A percentile compares a stretch with the other conserved stretches of the same genome.
These are phyloP conservation scores for Saccharomycopsis fermentans DNA, from an alignment of 805 yeast species.

Conservation along the genomic window DNA sequence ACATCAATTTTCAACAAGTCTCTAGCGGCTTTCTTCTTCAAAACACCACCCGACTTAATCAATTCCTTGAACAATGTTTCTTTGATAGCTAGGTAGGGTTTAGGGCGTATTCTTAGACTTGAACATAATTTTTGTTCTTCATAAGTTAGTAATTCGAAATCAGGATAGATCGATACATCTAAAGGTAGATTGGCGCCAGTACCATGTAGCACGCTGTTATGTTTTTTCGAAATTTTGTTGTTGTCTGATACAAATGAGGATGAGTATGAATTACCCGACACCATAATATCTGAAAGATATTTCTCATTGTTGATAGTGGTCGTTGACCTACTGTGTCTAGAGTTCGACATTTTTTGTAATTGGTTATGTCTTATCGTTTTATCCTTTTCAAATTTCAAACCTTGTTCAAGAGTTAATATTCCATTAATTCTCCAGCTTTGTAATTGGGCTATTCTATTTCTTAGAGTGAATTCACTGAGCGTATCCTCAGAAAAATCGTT, in stretches of 20 bases:
- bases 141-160: conserved; percentile 70
- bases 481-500: conserved; percentile 64
- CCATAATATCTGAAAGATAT: not conserved
- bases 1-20: conserved; percentile 80
- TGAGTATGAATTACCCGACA: not conserved
- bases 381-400: conserved; percentile 81
- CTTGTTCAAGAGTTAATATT: conserved; percentile 71
- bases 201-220: conserved; percentile 26
- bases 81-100: conserved; percentile 88
- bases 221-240: conserved; percentile 16
- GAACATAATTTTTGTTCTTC: conserved; percentile 85
- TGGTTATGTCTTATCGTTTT: conserved; percentile 57
- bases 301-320: not conserved
- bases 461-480: conserved; percentile 63
- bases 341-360: conserved; percentile 39
- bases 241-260: not conserved
- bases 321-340: conserved; percentile 25
- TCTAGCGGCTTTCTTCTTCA: conserved; percentile 79
- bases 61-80: conserved; percentile 83
- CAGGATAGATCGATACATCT: conserved; percentile 71
- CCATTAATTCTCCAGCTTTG: conserved; percentile 94
- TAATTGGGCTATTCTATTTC: conserved; percentile 75
- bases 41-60: conserved; percentile 68
- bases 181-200: conserved; percentile 32
- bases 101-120: conserved; percentile 75